Percentiles rank a stretch among this genome's conserved stretches.
These are phyloP conservation scores for Lomentospora prolificans DNA, from an alignment of 2,329 filamentous ascomycete genomes.

Conservation along the genomic window DNA sequence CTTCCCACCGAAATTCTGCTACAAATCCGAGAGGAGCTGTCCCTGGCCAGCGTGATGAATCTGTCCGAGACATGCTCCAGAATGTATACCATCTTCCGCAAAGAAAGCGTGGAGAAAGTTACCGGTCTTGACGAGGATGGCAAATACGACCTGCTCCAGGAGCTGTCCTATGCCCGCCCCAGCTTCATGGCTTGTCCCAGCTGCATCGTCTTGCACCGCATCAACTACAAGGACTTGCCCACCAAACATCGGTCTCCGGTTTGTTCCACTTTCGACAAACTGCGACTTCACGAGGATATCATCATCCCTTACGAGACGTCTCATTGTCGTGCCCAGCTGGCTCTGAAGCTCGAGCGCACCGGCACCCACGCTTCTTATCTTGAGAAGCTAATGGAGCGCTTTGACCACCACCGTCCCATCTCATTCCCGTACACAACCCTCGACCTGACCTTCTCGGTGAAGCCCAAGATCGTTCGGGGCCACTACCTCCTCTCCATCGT, in stretches of 20 bases:
- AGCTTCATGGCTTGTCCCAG: not conserved
- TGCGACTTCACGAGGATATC: not conserved
- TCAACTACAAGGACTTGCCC: not conserved
- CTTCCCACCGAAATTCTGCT: not conserved
- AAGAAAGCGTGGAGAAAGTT: not conserved
- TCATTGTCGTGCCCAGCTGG: not conserved
- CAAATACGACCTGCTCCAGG: not conserved
- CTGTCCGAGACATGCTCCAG: not conserved
- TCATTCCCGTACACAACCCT: not conserved
- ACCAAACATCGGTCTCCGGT: not conserved
- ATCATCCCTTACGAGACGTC: not conserved
- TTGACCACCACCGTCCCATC: not conserved
- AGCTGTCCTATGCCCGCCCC: not conserved
- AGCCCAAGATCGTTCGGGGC: not conserved
- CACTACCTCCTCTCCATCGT: not conserved
- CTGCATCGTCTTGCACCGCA: not conserved
- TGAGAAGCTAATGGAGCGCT: not conserved
- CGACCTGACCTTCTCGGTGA: not conserved
- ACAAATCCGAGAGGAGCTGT: not conserved
- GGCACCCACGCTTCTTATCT: not conserved
- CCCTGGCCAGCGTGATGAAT: not conserved
- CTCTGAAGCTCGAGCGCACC: not conserved
- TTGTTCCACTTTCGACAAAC: not conserved
- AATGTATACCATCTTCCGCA: not conserved
- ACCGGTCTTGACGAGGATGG: no score